Percentiles rank a stretch among this genome's conserved stretches.
These are phyloP conservation scores for Arthrobotrys iridis DNA, from an alignment of 2,329 filamentous ascomycete genomes.

Conservation along the genomic window DNA sequence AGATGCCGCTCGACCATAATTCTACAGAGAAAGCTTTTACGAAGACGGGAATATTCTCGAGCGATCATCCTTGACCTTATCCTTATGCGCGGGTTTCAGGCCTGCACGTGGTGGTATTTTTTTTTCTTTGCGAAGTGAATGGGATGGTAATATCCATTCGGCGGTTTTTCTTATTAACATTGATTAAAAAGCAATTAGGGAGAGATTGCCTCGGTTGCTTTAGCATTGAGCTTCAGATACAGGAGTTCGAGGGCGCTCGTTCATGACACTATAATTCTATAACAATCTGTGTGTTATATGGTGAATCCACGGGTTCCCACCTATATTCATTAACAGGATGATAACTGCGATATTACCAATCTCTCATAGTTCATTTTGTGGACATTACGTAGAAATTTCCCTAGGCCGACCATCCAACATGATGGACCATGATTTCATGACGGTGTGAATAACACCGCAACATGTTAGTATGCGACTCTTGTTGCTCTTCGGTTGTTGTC, in stretches of 20 bases:
- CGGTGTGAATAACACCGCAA: not conserved
- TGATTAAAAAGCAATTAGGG: conserved; percentile 43
- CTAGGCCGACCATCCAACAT: not conserved
- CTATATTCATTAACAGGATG: not conserved
- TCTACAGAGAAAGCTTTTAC: conserved; percentile 2
- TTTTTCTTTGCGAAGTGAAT: not conserved
- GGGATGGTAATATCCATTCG: conserved; percentile 17
- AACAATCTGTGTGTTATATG: conserved; percentile 7
- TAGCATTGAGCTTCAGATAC: not conserved
- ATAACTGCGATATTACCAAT: conserved; percentile 7
- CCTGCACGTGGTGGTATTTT: conserved; percentile 21
- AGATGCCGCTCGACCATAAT: conserved; percentile 35
- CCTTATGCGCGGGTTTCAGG: conserved; percentile 15
- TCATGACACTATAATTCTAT: not conserved
- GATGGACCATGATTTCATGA: conserved; percentile 8
- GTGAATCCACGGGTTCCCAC: not conserved
- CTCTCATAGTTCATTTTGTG: not conserved
- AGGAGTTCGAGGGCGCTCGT: not conserved
- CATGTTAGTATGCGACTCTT: conserved; percentile 1
- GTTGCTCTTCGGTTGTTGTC: not conserved
- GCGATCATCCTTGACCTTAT: conserved; percentile 8
- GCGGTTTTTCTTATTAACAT: conserved; percentile 50
- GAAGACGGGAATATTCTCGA: conserved; percentile 20
- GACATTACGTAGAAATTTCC: not conserved
- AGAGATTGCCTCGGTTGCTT: conserved; percentile 43